Base-by-base conservation (phyloP, 768 basidiomycete species). In the Termitomyces sp. region DNA sequence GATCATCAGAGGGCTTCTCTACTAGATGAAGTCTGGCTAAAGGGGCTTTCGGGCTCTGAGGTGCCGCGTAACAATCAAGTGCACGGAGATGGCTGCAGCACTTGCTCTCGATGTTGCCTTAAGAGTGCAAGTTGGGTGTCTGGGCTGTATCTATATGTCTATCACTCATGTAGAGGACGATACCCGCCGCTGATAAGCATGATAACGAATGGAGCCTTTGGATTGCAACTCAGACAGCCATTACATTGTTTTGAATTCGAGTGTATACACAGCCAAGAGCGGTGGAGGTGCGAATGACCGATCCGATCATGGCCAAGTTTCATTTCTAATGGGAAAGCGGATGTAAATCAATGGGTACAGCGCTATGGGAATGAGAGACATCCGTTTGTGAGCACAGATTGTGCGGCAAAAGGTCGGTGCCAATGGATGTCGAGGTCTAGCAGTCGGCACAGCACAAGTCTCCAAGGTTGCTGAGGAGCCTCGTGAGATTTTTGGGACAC, bases 371-470 rank as follows among this genome's bases (percentile, higher is more conserved):
- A 9, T 43, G 47, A 27, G 34, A 49, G 34, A 40, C 23, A 39
- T 17, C 35, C 35, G 25, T 7, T n/a, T 3, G n/a, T 37, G 34
- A 12, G 32, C 32, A n/a, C 47, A 30, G 12, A 32, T 32, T 44
- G 2, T 19, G 10, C 27, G 52, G 55, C 35, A 30, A 57, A 57
- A 54, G n/a, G 40, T 60, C 56, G 52, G 56, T 51, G 21, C 19
- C 30, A 11, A 19, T 35, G 34, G 12, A n/a, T n/a, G n/a, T n/a
- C n/a, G n/a, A n/a, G n/a, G n/a, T 37, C 2, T 35, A 35, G 34
- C 5, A 35, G 9, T 35, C 34, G 11, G 34, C 34, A 14, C 34
- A 9, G 6, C 8, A 9, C 30, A 32, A 32, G 30, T 32, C 9
- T 23, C 21, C 21, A 10, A 23, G n/a, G 7, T 39, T n/a, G 17